phyloP scores from a whole-genome alignment of 2,329 filamentous ascomycete genomes.

The Penicillium sp. region DNA sequence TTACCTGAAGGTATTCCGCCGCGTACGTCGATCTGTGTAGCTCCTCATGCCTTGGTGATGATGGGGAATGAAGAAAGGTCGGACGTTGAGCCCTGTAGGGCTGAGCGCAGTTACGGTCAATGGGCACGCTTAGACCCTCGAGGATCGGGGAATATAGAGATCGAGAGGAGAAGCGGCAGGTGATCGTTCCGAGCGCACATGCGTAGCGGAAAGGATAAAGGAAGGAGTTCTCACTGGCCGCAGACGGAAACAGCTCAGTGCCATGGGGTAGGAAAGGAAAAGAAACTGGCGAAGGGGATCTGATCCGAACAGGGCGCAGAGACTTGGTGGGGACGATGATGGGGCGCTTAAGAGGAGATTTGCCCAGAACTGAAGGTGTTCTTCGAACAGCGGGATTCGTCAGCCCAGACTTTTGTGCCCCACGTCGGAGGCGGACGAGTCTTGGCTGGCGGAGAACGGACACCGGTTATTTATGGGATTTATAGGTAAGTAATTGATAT shows the following conservation, averaged over 20 bases:
- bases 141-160: not conserved
- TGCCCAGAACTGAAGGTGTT: slow-evolving; percentile 14
- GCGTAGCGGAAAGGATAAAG: not conserved
- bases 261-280: slow-evolving; percentile 3
- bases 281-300: slow-evolving; percentile 5
- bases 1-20: slow-evolving; percentile 25
- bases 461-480: not conserved
- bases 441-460: slow-evolving; percentile 17
- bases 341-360: slow-evolving; percentile 11
- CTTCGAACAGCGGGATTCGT: slow-evolving; percentile 25
- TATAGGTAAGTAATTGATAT: too few relatives aligned
- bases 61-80: slow-evolving; percentile 6
- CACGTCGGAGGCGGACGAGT: slow-evolving; percentile 19
- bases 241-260: not conserved
- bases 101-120: slow-evolving; percentile 6
- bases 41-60: slow-evolving; percentile 28
- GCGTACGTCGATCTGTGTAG: slow-evolving; percentile 15
- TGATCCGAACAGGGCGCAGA: slow-evolving; percentile 1
- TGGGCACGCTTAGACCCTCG: not conserved
- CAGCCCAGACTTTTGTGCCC: slow-evolving; percentile 23
- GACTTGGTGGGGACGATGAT: slow-evolving; percentile 12
- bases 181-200: slow-evolving; percentile 1
- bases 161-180: not conserved
- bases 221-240: not conserved
- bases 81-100: slow-evolving; percentile 16